Evolutionary conservation across 2,329 filamentous ascomycete species (phyloP).

Genomic region (Calonectria fujianensis): DNA sequence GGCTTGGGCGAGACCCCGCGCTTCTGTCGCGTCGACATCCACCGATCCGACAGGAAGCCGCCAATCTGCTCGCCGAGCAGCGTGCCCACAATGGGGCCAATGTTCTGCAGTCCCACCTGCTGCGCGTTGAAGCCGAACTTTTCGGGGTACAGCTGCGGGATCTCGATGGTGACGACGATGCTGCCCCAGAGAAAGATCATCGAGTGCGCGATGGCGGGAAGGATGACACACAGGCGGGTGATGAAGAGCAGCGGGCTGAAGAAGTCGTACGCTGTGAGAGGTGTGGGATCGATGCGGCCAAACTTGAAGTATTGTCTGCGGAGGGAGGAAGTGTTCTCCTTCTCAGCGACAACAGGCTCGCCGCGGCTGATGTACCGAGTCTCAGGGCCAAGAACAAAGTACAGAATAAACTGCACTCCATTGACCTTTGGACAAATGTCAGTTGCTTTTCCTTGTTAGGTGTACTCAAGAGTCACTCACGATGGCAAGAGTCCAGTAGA

Average conservation of each 20-base stretch:
- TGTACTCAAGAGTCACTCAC: conserved; percentile 51
- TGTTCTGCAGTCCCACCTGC: conserved; percentile 75
- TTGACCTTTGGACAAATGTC: conserved; percentile 40
- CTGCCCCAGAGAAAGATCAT: conserved; percentile 72
- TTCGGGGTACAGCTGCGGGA: conserved; percentile 74
- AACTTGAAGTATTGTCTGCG: conserved; percentile 32
- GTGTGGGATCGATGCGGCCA: conserved; percentile 43
- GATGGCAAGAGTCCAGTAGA: conserved; percentile 75
- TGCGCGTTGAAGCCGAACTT: conserved; percentile 75
- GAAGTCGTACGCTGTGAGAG: conserved; percentile 39
- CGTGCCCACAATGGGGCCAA: conserved; percentile 74
- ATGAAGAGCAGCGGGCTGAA: conserved; percentile 41
- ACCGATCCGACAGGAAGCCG: conserved; percentile 71
- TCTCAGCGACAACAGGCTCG: neutral
- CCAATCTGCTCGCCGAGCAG: conserved; percentile 76
- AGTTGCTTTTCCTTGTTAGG: neutral
- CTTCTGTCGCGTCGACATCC: conserved; percentile 66
- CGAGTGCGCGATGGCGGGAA: conserved; percentile 70
- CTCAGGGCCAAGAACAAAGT: conserved; percentile 47
- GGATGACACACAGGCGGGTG: conserved; percentile 24
- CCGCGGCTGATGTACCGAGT: conserved; percentile 41
- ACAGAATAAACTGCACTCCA: conserved; percentile 42
- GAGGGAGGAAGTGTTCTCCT: neutral
- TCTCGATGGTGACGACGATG: conserved; percentile 70
- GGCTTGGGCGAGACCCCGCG: conserved; percentile 59